Percentiles rank a stretch among this genome's conserved stretches.
Conservation (phyloP, 2,329 filamentous ascomycete species). For the Ciborinia camelliae region DNA sequence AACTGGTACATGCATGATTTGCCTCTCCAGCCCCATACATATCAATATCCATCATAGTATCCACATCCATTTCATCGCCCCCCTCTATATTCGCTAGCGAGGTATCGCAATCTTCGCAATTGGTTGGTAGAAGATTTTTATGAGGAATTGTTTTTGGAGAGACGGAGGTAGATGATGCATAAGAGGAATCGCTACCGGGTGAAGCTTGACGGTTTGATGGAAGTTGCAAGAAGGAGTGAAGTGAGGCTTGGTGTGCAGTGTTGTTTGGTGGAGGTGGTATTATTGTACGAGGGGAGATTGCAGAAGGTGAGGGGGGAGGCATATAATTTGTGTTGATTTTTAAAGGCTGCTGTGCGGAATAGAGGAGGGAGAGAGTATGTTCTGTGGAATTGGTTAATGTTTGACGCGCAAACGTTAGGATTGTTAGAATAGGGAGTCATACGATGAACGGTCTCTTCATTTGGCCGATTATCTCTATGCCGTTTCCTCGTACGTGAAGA, state of each 20-base stretch:
- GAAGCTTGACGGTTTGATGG: slow-evolving; percentile 37
- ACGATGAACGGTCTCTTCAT: slow-evolving; percentile 46
- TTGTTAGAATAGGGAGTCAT: slow-evolving; percentile 19
- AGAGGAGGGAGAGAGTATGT: slow-evolving; percentile 56
- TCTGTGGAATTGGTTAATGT: slow-evolving; percentile 29
- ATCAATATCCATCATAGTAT: slow-evolving; percentile 41
- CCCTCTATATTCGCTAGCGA: slow-evolving; percentile 30
- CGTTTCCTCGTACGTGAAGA: slow-evolving; percentile 60
- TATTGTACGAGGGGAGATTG: slow-evolving; percentile 24
- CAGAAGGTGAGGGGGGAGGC: slow-evolving; percentile 22
- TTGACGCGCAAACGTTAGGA: neutral
- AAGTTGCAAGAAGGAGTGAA: slow-evolving; percentile 62
- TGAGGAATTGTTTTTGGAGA: slow-evolving; percentile 21
- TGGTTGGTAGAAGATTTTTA: slow-evolving; percentile 34
- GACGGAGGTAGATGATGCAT: slow-evolving; percentile 26
- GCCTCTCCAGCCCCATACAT: slow-evolving; percentile 26
- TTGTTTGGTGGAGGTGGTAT: slow-evolving; percentile 25
- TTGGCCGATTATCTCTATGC: slow-evolving; percentile 55
- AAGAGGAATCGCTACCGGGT: slow-evolving; percentile 34
- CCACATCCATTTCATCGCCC: slow-evolving; percentile 43
- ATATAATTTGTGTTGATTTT: slow-evolving; percentile 28
- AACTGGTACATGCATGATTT: slow-evolving; percentile 46
- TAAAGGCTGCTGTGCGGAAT: slow-evolving; percentile 49
- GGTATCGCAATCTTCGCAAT: slow-evolving; percentile 54
- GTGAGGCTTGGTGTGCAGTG: slow-evolving; percentile 46